Evolutionary conservation across 2,329 filamentous ascomycete genomes (phyloP), one percentile per base, ranked within the genome.

Genomic region (Didymella lethalis): DNA sequence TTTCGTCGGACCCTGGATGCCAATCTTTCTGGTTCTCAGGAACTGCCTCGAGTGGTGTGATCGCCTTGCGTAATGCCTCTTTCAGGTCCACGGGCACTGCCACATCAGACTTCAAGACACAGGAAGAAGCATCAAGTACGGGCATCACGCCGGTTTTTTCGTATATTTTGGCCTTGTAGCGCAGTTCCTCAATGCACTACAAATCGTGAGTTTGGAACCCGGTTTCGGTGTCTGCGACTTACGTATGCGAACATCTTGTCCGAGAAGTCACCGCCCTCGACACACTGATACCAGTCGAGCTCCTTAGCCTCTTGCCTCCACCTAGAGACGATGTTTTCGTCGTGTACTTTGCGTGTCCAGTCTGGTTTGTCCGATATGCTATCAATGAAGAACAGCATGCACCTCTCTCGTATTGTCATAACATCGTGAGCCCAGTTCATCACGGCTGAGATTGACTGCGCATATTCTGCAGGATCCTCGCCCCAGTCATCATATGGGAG

Each of bases 1-100:
- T 82, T 0, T 76, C 73, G 31, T 86, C 77, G 0, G 83, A 86
- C 2, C 81, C 78, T 0, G 87, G 87, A 69, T 90, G 85, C 81
- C 83, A 90, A 69, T 89, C 87, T 61, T 83, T 82, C 31, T 78
- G 54, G 0, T 77, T 54, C 2, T 82, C 80, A 0, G 82, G 80
- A 0, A 83, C 78, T 25, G 83, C 73, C 54, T 87, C 83, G 1
- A 90, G 76, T 0, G 67, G 66, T 2, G 70, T 69, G n/a, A 83
- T 79, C 1, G 79, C 80, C 1, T 69, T 64, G 34, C 65, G 76
- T 6, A 89, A 75, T 2, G 77, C 72, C 1, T 79, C 18, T 11
- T 73, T 68, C 8, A 84, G 57, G 0, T 72, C 64, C 0, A 67
- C 52, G 0, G 78, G 59, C 3, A 86, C 68, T 3, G 77, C 69